Conservation (phyloP, 306 rosid genomes). For the Rosa chinensis region DNA sequence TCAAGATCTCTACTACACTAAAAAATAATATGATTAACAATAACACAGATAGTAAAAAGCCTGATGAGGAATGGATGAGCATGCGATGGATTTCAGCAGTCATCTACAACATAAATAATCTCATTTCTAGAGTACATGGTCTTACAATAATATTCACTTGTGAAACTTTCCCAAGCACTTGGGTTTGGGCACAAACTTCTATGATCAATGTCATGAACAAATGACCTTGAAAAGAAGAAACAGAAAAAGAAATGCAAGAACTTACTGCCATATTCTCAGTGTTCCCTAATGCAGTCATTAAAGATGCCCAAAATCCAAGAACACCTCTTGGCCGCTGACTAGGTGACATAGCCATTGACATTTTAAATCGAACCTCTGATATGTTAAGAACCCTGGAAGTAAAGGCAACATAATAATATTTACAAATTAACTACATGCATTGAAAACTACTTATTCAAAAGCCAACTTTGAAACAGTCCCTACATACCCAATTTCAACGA, state of each 20-base stretch:
- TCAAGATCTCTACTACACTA: conserved; percentile 16
- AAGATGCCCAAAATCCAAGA: conserved; percentile 98
- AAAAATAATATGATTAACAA: conserved; percentile 6
- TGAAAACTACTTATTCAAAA: conserved; percentile 20
- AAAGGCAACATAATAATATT: conserved; percentile 23
- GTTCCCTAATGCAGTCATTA: conserved; percentile 98
- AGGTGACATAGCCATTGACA: conserved; percentile 93
- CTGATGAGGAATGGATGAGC: background rate
- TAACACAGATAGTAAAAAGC: background rate
- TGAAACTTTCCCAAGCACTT: background rate
- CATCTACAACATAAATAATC: background rate
- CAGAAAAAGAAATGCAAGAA: conserved; percentile 24
- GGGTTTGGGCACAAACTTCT: background rate
- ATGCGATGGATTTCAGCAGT: background rate
- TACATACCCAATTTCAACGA: conserved; percentile 82
- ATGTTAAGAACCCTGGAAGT: conserved; percentile 74
- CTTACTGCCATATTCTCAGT: conserved; percentile 97
- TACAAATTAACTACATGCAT: conserved; percentile 20
- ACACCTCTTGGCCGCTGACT: conserved; percentile 94
- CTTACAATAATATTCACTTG: background rate
- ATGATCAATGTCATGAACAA: background rate
- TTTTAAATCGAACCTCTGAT: conserved; percentile 87
- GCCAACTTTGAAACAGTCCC: conserved; percentile 24
- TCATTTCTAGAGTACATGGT: background rate
- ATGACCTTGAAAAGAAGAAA: conserved; percentile 3